Evolutionary conservation across 208 protist genomes (phyloP).

Genomic region (Trichomonas gallinae): DNA sequence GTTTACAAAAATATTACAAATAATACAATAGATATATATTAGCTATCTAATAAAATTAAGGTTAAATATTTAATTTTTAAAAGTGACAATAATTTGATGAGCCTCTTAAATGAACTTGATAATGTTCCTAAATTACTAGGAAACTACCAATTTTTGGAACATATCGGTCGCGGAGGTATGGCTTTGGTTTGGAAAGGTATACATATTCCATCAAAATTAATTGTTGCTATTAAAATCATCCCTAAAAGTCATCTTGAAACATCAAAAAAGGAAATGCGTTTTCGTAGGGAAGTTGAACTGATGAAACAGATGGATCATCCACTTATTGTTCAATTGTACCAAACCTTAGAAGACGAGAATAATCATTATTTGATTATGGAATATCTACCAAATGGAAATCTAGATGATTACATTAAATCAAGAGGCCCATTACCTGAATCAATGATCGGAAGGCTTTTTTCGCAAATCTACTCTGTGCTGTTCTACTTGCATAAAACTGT

Average conservation of each 20-base stretch:
- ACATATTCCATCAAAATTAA: background rate
- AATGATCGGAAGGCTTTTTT: background rate
- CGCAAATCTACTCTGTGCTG: background rate
- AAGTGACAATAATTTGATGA: background rate
- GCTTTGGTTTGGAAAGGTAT: background rate
- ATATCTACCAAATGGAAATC: background rate
- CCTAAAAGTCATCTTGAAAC: background rate
- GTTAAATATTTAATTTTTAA: no score
- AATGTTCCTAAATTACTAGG: background rate
- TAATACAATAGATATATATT: no score
- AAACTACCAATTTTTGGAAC: background rate
- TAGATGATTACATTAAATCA: background rate
- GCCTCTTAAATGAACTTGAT: background rate
- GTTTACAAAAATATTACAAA: no score
- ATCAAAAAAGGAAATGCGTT: background rate
- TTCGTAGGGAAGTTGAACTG: background rate
- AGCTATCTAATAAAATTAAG: no score
- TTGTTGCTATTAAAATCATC: background rate
- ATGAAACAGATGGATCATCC: background rate
- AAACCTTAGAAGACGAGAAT: background rate
- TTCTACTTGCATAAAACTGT: background rate
- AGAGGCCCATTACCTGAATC: background rate
- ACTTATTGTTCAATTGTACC: background rate
- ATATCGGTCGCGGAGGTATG: background rate
- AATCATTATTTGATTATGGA: background rate